Evolutionary conservation across 140 eudicot genomes (phyloP).

Genomic region (Flaveria floridana): DNA sequence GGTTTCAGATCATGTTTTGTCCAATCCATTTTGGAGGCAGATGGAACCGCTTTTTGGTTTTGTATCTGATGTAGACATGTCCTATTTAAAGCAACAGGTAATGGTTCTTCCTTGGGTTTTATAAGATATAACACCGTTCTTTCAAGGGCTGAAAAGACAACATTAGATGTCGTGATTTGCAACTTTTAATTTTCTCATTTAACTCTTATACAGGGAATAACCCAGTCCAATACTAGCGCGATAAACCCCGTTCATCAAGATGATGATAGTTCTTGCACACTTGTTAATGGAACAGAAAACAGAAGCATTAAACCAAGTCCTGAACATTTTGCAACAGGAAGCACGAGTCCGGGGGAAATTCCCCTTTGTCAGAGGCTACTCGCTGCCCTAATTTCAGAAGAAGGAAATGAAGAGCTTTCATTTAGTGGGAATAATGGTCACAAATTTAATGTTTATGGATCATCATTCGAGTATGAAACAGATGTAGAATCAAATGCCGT

Average conservation of each 20-base stretch:
- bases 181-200: background rate
- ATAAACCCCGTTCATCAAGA: conserved; percentile 30
- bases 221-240: conserved; percentile 30
- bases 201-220: conserved; percentile 40
- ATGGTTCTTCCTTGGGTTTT: conserved; percentile 8
- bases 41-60: conserved; percentile 70
- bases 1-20: conserved; percentile 54
- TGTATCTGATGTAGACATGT: conserved; percentile 59
- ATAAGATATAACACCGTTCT: background rate
- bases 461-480: conserved; percentile 44
- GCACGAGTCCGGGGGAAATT: conserved; percentile 35
- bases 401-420: conserved; percentile 36
- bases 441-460: conserved; percentile 41
- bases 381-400: conserved; percentile 77
- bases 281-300: conserved; percentile 38
- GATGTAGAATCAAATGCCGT: conserved; percentile 44
- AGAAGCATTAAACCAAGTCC: conserved; percentile 36
- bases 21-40: conserved; percentile 76
- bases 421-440: conserved; percentile 40
- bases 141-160: conserved; percentile 1
- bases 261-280: conserved; percentile 29
- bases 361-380: conserved; percentile 77
- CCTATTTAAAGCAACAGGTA: conserved; percentile 72
- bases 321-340: conserved; percentile 37
- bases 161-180: conserved; percentile 11